Conservation (phyloP, 768 basidiomycete genomes). For the Trametes maxima region DNA sequence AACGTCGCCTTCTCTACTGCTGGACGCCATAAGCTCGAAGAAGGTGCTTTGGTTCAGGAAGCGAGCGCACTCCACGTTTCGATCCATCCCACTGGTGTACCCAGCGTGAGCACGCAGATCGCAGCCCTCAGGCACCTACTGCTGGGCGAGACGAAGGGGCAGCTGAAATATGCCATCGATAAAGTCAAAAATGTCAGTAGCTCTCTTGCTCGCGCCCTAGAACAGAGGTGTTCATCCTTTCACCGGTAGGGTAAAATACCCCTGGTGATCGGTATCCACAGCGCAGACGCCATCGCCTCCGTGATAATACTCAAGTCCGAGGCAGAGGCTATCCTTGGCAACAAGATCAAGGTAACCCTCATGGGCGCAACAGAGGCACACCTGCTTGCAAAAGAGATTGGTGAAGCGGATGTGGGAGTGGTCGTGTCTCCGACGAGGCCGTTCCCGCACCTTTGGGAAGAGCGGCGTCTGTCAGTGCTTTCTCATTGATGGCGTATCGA, state of each 20-base stretch:
- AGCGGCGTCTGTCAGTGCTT: constrained; percentile 54
- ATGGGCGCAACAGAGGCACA: constrained; percentile 67
- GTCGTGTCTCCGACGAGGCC: constrained; percentile 67
- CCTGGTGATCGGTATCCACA: constrained; percentile 62
- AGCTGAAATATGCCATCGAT: constrained; percentile 44
- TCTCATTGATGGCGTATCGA: not conserved
- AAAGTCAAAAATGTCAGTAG: constrained; percentile 47
- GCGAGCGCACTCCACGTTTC: constrained; percentile 68
- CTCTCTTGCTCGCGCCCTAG: not conserved
- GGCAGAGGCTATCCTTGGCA: constrained; percentile 47
- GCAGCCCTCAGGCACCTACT: constrained; percentile 59
- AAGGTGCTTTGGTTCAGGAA: constrained; percentile 66
- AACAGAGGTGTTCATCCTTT: not conserved
- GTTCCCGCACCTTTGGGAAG: constrained; percentile 75
- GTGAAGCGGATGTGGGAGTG: constrained; percentile 66
- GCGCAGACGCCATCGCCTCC: constrained; percentile 70
- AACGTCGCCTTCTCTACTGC: constrained; percentile 63
- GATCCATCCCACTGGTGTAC: constrained; percentile 46
- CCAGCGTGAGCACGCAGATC: constrained; percentile 71
- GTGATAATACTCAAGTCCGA: constrained; percentile 67
- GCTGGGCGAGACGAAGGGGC: constrained; percentile 40
- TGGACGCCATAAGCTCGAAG: constrained; percentile 57
- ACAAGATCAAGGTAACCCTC: constrained; percentile 51
- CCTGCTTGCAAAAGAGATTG: constrained; percentile 72
- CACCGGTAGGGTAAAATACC: constrained; percentile 52